Evolutionary conservation across 2,329 filamentous ascomycete species (phyloP), one percentile per base, ranked within the genome.

Genomic region (Bipolaris gigantea): DNA sequence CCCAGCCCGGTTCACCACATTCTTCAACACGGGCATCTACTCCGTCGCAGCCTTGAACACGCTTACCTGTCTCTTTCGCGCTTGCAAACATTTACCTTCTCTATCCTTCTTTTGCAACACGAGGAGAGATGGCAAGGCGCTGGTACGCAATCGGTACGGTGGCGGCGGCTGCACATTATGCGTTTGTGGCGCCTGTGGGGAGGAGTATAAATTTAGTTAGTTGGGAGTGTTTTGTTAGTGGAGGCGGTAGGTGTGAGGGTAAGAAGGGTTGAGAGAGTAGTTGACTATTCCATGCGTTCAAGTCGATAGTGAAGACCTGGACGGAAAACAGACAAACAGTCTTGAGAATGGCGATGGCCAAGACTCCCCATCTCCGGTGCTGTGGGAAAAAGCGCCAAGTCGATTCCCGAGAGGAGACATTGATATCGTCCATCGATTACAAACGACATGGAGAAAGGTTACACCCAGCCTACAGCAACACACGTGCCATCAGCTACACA

Each of bases 161-260:
- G 10, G 42, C 42, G 16, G 21, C 18, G 8, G 11, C 16, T 1
- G 30, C 30, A 6, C 30, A 45, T 35, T 45, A 35, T 35, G 42
- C 42, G 11, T 45, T 45, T 25, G 42, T 45, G 32, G 32, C 32
- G 42, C 5, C 23, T 4, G 42, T 25, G 11, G 42, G 30, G 4
- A 15, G 6, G 7, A 46, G 43, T 46, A 33, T 46, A 33, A 16
- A 70, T 61, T 8, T 62, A n/a, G 19, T 53, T 27, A 63, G 65
- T 54, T 67, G 56, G 65, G 54, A 2, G 9, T 43, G 19, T 53
- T 54, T 45, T 69, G 65, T 36, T 35, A 15, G 25, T 43, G 16
- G 5, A 13, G 1, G 40, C 3, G 15, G 35, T 42, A 9, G 36
- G 36, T 18, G 2, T 27, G 9, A 10, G 25, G 25, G 36, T 30